Evolutionary conservation across 2,329 filamentous ascomycete species (phyloP), one percentile per base, ranked within the genome.

Genomic region (Sporothrix schenckii): DNA sequence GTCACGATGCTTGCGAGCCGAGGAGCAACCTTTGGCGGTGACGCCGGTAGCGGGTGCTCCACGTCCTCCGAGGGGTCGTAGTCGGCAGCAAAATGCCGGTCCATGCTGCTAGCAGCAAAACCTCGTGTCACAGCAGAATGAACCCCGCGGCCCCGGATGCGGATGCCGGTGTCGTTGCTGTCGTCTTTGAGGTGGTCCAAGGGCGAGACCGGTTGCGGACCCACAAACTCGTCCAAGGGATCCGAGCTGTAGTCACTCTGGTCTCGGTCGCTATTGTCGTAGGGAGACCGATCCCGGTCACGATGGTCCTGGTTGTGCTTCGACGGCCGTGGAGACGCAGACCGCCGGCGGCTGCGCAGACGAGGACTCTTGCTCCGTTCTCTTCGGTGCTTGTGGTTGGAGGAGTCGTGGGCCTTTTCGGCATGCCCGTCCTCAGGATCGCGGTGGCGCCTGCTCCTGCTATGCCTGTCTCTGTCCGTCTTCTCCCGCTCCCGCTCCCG

Each of bases 11-110:
- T 54, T 7, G 49, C 14, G 10, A 21, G 19, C 16, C 44, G 49
- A 4, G 47, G 63, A 16, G 63, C 47, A 3, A 66, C 63, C 30
- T 50, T 27, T 14, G 63, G 63, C 3, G 47, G 63, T 1, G 52
- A 27, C 16, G 5, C 19, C 4, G 34, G 54, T 9, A 21, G 24
- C 16, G 52, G 47, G 27, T 49, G 52, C 19, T 67, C 68, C 1
- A 67, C 52, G 24, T 74, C 72, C 5, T 30, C 13, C 1, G 71
- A 16, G 10, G 73, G 73, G 27, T 74, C 72, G 49, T 74, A 74
- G 53, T 70, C 71, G 30, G 60, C 68, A 1, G 69, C 68, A 60
- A 74, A 73, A 61, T 72, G 70, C 19, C 68, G 70, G 63, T 73
- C 73, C 52, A 74, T 72, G 69, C 70, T 69, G 70, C 61, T 71